These are phyloP conservation scores for Eragrostis tef DNA, from an alignment of 202 grass and related monocot genomes.

Conservation along the genomic window DNA sequence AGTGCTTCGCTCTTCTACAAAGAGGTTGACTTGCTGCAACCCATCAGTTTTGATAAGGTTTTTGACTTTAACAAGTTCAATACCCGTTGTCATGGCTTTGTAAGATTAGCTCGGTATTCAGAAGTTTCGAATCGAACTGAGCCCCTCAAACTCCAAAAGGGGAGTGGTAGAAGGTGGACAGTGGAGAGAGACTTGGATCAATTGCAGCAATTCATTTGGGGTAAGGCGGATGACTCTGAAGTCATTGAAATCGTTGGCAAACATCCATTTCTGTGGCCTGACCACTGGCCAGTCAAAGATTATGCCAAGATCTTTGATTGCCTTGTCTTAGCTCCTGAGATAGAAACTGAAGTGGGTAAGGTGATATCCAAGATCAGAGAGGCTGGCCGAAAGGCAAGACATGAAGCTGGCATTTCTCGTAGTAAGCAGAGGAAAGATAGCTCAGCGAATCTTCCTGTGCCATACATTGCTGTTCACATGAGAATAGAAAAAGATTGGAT, in stretches of 20 bases:
- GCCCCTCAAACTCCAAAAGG: slow-evolving; percentile 75
- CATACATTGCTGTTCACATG: slow-evolving; percentile 94
- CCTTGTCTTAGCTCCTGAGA: slow-evolving; percentile 72
- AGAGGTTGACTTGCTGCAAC: slow-evolving; percentile 86
- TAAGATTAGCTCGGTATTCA: slow-evolving; percentile 79
- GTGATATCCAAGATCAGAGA: slow-evolving; percentile 93
- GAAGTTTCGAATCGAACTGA: slow-evolving; percentile 64
- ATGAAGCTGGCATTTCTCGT: slow-evolving; percentile 52
- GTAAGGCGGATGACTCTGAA: slow-evolving; percentile 58
- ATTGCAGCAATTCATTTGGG: slow-evolving; percentile 58
- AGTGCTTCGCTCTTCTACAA: slow-evolving; percentile 96
- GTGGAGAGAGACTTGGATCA: slow-evolving; percentile 88
- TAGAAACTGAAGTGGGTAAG: slow-evolving; percentile 79
- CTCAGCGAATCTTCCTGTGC: slow-evolving; percentile 36
- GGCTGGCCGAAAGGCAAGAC: slow-evolving; percentile 54
- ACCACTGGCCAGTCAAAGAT: slow-evolving; percentile 88
- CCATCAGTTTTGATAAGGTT: slow-evolving; percentile 80
- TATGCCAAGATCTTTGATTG: slow-evolving; percentile 82
- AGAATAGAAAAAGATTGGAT: slow-evolving; percentile 99
- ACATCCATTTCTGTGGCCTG: slow-evolving; percentile 93
- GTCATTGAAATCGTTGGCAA: slow-evolving; percentile 81
- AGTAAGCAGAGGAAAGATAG: slow-evolving; percentile 46
- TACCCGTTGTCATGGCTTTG: slow-evolving; percentile 70
- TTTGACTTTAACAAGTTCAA: slow-evolving; percentile 92
- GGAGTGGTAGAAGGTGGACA: slow-evolving; percentile 92